A percentile compares a stretch with the other conserved stretches of the same genome.
phyloP scores from a whole-genome alignment of 108 stramenopile genomes.

The Cyclotella choctawhatcheeana region DNA sequence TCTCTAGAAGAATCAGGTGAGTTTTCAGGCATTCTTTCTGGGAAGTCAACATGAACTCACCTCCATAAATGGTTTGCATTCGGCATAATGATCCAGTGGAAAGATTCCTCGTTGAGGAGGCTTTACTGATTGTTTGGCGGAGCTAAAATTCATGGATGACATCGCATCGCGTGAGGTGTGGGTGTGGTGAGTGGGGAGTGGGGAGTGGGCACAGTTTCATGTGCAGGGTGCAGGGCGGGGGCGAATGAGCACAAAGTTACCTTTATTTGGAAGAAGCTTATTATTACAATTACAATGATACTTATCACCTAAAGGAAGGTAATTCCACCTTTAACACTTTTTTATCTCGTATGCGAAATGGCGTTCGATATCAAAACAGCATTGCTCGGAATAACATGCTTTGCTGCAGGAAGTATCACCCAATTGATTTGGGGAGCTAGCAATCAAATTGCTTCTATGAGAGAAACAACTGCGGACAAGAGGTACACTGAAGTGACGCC shows the following conservation, averaged over 20 bases:
- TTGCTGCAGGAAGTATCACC: background rate
- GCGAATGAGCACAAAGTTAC: too few species aligned
- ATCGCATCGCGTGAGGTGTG: background rate
- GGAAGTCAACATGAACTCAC: too few species aligned
- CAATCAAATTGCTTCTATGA: background rate
- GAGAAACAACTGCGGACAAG: too few species aligned
- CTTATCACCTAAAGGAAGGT: too few species aligned
- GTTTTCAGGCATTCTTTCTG: too few species aligned
- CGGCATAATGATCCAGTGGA: constrained; percentile 87
- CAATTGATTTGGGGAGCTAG: background rate
- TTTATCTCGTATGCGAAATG: too few species aligned
- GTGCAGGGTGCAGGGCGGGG: too few species aligned
- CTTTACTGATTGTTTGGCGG: constrained; percentile 73
- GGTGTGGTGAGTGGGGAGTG: background rate
- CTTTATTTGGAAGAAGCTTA: too few species aligned
- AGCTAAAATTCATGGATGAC: constrained; percentile 77
- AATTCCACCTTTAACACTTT: too few species aligned
- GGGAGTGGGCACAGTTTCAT: too few species aligned
- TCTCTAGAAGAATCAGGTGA: too few species aligned
- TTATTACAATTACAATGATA: too few species aligned
- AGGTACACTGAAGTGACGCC: background rate
- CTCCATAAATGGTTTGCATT: constrained; percentile 77
- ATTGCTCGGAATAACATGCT: background rate
- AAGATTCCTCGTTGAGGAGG: constrained; percentile 92
- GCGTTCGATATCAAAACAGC: background rate